Conservation (phyloP, 495 filamentous ascomycete genomes). For the Letharia columbiana region DNA sequence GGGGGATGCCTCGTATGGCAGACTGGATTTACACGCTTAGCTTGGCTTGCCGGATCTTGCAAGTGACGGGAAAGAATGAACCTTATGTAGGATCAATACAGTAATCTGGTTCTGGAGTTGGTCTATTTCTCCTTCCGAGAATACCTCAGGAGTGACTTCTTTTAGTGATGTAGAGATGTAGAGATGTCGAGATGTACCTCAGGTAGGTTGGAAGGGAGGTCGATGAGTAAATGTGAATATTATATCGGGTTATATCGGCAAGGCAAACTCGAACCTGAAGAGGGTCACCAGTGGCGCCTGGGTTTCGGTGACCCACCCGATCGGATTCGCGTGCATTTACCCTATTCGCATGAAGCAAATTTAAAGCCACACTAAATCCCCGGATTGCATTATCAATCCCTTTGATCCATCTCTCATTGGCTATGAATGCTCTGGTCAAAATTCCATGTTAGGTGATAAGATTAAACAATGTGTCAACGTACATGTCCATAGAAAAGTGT, state of each 20-base stretch:
- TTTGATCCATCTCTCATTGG: conserved; percentile 9
- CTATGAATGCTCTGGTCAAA: background rate
- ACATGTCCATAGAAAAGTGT: background rate
- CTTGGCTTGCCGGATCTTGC: conserved; percentile 4
- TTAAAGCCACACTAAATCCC: conserved; percentile 4
- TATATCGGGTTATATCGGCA: background rate
- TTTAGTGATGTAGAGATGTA: background rate
- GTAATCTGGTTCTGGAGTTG: background rate
- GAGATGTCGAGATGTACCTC: background rate
- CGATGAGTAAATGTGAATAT: background rate
- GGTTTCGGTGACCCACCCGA: background rate
- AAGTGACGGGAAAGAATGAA: background rate
- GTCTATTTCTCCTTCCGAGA: background rate
- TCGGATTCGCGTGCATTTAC: conserved; percentile 7
- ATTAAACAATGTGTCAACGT: conserved; percentile 15
- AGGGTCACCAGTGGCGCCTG: background rate
- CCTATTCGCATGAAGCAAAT: background rate
- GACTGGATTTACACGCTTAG: background rate
- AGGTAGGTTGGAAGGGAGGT: background rate
- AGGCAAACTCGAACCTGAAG: background rate
- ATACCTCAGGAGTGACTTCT: background rate
- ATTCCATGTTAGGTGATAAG: conserved; percentile 7
- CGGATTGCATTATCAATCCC: conserved; percentile 3
- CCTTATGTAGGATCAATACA: background rate
- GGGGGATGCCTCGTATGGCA: background rate